Base-by-base conservation (phyloP, 2,329 filamentous ascomycete species). In the Stagonosporopsis tanaceti region DNA sequence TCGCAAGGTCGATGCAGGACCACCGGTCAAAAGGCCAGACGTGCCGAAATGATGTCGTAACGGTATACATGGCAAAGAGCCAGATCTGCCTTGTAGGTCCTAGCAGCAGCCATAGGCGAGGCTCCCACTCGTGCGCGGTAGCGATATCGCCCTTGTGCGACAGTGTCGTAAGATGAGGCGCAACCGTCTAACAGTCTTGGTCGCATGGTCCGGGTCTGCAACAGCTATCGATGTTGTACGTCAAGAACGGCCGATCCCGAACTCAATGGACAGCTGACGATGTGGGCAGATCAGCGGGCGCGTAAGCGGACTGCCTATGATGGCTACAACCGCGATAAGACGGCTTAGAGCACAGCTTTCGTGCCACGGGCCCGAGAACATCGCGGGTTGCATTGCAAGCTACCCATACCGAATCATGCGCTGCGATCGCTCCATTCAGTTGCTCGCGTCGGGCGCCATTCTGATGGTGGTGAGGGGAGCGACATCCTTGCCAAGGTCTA, bases 211-310 rank as follows among this genome's bases (percentile, higher is more conserved):
- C 61, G 52, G 60, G 60, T 63, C 50, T 54, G 44, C 28, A 22
- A 50, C 55, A 58, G 54, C 60, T 62, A 60, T 65, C 62, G 67
- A 68, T 62, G 61, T 67, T 62, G 66, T 67, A 60, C 54, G 47
- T 56, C 41, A 65, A 60, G 60, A 59, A 63, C 72, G 71, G 73
- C 72, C 72, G 71, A 70, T 75, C 72, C 72, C 72, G 68, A 74
- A 69, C 62, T 62, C 54, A 65, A 68, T 57, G 62, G 66, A 64
- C 60, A 62, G 58, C 59, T 64, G 67, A 64, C 57, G 62, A 58
- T 66, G 63, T 68, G 59, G 59, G 65, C 61, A 68, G 71, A 75
- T 76, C 73, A 74, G 67, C 72, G 66, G 73, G 72, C 71, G 72
- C 71, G 69, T 75, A 75, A 68, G 67, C 66, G 64, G 70, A 60